Conservation (phyloP, 805 yeast species). For the Ogataea thermomethanolica region DNA sequence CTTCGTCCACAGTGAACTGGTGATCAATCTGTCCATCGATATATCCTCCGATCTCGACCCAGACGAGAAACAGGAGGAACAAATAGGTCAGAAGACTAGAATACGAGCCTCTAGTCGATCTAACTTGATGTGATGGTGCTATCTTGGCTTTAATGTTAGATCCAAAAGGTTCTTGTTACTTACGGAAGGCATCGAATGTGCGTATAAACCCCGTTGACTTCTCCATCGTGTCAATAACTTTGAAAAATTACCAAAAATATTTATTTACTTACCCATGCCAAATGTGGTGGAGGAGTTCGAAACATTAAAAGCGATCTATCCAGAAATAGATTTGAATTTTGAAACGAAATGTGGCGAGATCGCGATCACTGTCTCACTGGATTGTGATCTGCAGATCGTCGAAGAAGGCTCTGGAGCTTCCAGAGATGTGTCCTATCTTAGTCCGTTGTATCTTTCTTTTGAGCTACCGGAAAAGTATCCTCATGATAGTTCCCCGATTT, state of each 20-base stretch:
- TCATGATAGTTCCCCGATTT: constrained; percentile 25
- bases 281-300: constrained; percentile 38
- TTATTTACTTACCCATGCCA: constrained; percentile 1
- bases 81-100: constrained; percentile 65
- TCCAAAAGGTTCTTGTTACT: constrained; percentile 24
- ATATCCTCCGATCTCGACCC: constrained; percentile 82
- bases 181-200: constrained; percentile 71
- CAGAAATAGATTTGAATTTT: constrained; percentile 29
- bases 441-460: constrained; percentile 32
- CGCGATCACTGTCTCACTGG: constrained; percentile 28
- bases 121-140: constrained; percentile 63
- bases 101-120: constrained; percentile 74
- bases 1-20: constrained; percentile 70
- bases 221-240: constrained; percentile 18
- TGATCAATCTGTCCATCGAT: constrained; percentile 79
- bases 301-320: constrained; percentile 40
- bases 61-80: constrained; percentile 62
- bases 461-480: constrained; percentile 38
- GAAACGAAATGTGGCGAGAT: constrained; percentile 25
- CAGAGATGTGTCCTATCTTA: constrained; percentile 20
- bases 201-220: constrained; percentile 29
- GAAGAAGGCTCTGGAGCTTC: constrained; percentile 9
- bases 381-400: constrained; percentile 21
- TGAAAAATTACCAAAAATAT: not conserved
- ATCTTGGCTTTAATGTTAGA: constrained; percentile 49